Conservation (phyloP, 305 asterid genomes). For the Fraxinus ornus region DNA sequence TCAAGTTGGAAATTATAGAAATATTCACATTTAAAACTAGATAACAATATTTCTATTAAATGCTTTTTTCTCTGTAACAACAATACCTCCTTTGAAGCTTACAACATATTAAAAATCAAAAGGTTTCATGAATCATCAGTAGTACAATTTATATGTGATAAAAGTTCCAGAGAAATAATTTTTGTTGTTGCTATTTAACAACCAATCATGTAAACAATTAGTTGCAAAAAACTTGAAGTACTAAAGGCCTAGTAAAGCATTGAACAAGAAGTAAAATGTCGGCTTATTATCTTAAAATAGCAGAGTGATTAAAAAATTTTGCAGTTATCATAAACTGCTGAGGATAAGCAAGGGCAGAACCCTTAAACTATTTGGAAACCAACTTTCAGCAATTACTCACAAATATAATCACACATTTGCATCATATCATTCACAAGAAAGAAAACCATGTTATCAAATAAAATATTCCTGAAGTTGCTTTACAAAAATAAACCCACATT, state of each 20-base stretch:
- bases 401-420: conserved; percentile 7
- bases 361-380: conserved; percentile 17
- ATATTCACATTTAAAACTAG: background rate
- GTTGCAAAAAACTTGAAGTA: background rate
- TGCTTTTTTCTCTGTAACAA: background rate
- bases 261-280: background rate
- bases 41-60: background rate
- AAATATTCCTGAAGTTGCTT: no score
- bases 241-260: background rate
- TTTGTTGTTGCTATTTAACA: background rate
- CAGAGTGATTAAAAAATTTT: background rate
- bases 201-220: background rate
- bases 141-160: background rate
- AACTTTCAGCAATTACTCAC: background rate
- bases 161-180: background rate
- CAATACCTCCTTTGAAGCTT: background rate
- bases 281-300: conserved; percentile 2
- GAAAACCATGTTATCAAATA: background rate
- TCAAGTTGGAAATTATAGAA: background rate
- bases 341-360: background rate
- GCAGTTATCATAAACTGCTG: background rate
- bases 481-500: no score
- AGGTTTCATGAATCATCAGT: background rate
- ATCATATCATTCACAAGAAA: background rate
- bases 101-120: background rate